phyloP scores from a whole-genome alignment of 2,329 filamentous ascomycete genomes.

The Calonectria pseudoturangicola region DNA sequence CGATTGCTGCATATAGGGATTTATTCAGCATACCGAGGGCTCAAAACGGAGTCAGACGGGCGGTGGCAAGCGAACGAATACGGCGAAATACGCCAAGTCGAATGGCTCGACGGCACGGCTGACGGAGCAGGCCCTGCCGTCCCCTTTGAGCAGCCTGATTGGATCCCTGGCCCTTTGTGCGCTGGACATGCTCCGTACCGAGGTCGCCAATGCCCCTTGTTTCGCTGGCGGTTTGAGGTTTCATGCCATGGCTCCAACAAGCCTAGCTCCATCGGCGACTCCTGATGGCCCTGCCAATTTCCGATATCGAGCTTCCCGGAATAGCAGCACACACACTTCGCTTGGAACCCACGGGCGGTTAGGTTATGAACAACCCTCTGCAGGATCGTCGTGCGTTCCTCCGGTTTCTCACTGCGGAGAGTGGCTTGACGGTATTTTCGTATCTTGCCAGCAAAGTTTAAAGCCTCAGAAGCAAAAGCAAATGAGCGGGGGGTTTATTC shows the following conservation, averaged over 20 bases:
- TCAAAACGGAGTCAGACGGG: conserved; percentile 30
- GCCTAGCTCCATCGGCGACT: conserved; percentile 49
- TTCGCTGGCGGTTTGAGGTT: conserved; percentile 48
- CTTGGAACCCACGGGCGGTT: conserved; percentile 24
- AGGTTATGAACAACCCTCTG: conserved; percentile 13
- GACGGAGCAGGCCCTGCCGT: conserved; percentile 3
- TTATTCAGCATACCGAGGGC: conserved; percentile 13
- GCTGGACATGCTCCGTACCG: neutral
- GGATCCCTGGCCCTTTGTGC: conserved; percentile 19
- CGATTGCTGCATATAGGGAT: conserved; percentile 32
- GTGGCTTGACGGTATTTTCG: conserved; percentile 11
- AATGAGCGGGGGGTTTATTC: too few species aligned
- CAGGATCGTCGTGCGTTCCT: conserved; percentile 20
- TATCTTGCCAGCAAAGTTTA: conserved; percentile 13
- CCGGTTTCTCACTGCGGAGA: conserved; percentile 33
- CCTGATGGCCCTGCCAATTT: conserved; percentile 55
- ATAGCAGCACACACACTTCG: conserved; percentile 33
- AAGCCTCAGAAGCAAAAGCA: neutral
- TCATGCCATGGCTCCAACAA: conserved; percentile 23
- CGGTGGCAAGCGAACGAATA: neutral
- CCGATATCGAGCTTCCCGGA: conserved; percentile 46
- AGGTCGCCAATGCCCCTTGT: conserved; percentile 24
- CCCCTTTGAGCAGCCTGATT: conserved; percentile 17
- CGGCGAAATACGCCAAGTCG: conserved; percentile 12
- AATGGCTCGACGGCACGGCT: conserved; percentile 26